A percentile compares a stretch with the other conserved stretches of the same genome.
These are phyloP conservation scores for Boletellus emodensis DNA, from an alignment of 768 basidiomycete species.

Conservation along the genomic window DNA sequence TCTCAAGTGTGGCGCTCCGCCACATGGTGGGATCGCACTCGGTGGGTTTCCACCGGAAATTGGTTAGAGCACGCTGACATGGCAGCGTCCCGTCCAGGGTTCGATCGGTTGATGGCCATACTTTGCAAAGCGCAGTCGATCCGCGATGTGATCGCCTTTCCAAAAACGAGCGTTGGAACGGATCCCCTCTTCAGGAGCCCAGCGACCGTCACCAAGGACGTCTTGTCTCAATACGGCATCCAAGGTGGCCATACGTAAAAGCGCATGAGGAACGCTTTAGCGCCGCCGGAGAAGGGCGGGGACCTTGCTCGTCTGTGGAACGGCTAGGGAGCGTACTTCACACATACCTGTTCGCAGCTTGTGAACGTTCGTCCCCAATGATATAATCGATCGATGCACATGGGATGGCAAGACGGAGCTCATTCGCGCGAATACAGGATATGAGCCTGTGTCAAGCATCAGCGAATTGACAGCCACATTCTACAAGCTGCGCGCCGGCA, in stretches of 20 bases:
- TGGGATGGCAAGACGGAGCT: no score
- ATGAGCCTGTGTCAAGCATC: no score
- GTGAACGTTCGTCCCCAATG: no score
- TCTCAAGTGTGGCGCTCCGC: conserved; percentile 85
- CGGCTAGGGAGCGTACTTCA: no score
- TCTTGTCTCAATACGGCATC: conserved; percentile 65
- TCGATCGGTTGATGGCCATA: conserved; percentile 90
- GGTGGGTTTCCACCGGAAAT: conserved; percentile 45
- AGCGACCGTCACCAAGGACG: conserved; percentile 47
- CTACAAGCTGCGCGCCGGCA: no score
- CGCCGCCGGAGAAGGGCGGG: no score
- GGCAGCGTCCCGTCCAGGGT: conserved; percentile 47
- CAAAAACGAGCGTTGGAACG: conserved; percentile 79
- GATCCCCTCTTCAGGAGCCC: conserved; percentile 92
- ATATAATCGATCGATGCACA: no score
- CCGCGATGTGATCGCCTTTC: conserved; percentile 95
- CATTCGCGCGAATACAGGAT: no score
- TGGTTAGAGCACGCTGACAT: conserved; percentile 4
- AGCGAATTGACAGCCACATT: no score
- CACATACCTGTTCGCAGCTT: no score
- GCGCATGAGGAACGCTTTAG: no score
- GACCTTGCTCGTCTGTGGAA: no score
- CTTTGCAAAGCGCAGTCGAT: conserved; percentile 85
- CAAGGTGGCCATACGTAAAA: conserved; percentile 27
- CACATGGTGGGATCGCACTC: conserved; percentile 92